phyloP scores from a whole-genome alignment of 176 grass and related monocot genomes.

The Bothriochloa decipiens region DNA sequence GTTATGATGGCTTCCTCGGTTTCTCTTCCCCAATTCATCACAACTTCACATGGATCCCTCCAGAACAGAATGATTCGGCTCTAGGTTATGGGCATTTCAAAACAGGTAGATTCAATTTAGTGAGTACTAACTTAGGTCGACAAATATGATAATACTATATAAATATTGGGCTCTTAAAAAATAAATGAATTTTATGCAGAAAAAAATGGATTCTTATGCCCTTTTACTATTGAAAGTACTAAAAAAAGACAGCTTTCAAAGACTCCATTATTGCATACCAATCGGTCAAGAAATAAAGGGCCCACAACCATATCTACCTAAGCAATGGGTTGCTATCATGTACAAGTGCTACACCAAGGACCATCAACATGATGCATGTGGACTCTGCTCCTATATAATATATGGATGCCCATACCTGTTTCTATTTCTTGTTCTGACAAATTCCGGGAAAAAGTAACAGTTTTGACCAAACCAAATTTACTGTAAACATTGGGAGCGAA shows the following conservation, averaged over 20 bases:
- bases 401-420: neutral
- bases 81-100: neutral
- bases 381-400: neutral
- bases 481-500: neutral
- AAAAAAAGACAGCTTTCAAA: neutral
- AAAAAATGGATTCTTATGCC: neutral
- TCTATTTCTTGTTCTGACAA: neutral
- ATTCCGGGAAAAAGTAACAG: neutral
- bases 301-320: no score
- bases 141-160: no score
- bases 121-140: neutral
- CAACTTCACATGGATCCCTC: no score
- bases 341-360: neutral
- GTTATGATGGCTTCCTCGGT: neutral
- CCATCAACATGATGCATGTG: neutral
- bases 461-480: neutral
- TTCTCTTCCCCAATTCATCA: neutral
- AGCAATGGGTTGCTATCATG: neutral
- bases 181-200: no score
- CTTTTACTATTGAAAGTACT: neutral
- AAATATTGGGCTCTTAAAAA: neutral
- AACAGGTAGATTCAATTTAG: neutral
- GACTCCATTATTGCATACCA: neutral
- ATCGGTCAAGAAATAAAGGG: neutral
- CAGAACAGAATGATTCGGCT: no score